Evolutionary conservation across 495 filamentous ascomycete species (phyloP).

Genomic region (Articulospora tetracladia): DNA sequence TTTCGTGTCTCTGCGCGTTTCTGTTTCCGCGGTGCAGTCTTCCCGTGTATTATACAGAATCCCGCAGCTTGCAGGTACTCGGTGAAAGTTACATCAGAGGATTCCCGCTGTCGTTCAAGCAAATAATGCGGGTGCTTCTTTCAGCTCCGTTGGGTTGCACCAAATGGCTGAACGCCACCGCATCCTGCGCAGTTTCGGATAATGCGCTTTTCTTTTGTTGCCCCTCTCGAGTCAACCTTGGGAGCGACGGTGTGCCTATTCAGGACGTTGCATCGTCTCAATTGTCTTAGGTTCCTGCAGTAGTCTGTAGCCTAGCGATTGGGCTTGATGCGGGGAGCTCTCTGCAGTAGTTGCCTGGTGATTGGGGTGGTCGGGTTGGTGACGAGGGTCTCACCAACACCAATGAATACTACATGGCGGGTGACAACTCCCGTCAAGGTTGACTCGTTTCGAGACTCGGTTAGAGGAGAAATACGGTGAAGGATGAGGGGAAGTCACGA

Average conservation of each 20-base stretch:
- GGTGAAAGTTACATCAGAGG: background rate
- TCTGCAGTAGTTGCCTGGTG: background rate
- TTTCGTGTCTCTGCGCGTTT: background rate
- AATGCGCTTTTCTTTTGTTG: background rate
- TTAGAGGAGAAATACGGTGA: background rate
- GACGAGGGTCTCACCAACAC: background rate
- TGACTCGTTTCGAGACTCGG: background rate
- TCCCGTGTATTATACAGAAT: background rate
- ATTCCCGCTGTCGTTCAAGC: background rate
- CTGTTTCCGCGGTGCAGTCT: background rate
- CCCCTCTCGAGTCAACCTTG: background rate
- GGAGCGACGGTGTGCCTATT: background rate
- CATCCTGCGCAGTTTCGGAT: background rate
- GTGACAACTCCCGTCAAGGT: background rate
- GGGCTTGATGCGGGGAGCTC: background rate
- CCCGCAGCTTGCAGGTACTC: background rate
- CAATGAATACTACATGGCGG: background rate
- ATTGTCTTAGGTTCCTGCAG: background rate
- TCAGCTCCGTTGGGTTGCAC: background rate
- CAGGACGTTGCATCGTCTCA: background rate
- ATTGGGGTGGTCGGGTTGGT: background rate
- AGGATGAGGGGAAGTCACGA: background rate
- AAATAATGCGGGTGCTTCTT: background rate
- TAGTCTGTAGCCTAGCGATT: background rate
- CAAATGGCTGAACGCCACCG: background rate